Evolutionary conservation across 345 rosid genomes (phyloP), one percentile per base, ranked within the genome.

Genomic region (Brassica incana): DNA sequence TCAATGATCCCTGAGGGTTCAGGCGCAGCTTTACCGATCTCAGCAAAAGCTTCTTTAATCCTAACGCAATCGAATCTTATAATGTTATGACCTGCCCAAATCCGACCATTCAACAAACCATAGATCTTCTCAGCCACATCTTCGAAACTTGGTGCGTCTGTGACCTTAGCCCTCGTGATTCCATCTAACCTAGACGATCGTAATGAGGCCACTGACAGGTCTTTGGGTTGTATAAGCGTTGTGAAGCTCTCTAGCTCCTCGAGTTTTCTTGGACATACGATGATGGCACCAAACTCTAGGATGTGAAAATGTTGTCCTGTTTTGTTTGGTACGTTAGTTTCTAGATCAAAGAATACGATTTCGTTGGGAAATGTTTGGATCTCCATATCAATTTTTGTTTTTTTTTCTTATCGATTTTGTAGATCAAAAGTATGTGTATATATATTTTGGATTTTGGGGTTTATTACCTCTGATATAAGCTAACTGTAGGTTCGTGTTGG

Each of bases 31-130:
- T 78, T 74, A 8, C 86, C 92, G 18, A 90, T 85, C 71, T 86
- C 88, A 1, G 86, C 87, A 32, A 92, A 95, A 25, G 93, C 95
- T 79, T 95, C 99, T 84, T 81, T 90, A 25, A 95, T 91, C 2
- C 97, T 86, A 25, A 88, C 80, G 5, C 97, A 92, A 25, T 95
- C 98, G 14, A 95, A 95, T 82, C 99, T 88, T 45, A 71, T 87
- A 14, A 95, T 95, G 72, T 95, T 91, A 77, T 95, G 98, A 30
- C 99, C 99, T 4, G 98, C 97, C 97, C 99, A 95, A 65, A 92
- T 76, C 63, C 93, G 85, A 10, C 94, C 95, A 12, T 95, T 80
- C 87, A 95, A 83, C 61, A 91, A 81, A 72, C 67, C 11, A 18
- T 71, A 91, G 38, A 95, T 87, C 77, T 85, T 87, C n/a, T 90